Evolutionary conservation across 164 flowering plant genomes (phyloP), one percentile per base, ranked within the genome.

Genomic region (Nymphaea thermarum): DNA sequence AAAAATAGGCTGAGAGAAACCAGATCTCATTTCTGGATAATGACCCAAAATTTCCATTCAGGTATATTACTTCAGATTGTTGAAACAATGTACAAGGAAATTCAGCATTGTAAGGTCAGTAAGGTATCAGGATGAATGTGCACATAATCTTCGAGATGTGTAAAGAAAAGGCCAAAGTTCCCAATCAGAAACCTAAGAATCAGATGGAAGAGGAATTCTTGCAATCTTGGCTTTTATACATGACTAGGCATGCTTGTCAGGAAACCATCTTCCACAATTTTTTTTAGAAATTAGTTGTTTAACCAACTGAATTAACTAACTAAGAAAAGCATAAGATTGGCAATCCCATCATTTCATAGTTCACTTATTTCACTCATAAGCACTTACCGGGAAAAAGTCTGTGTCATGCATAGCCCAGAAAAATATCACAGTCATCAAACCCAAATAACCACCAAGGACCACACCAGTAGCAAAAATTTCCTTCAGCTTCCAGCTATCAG

Each of bases 401-500:
- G 96, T 91, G 0, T 88, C 85, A n/a, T 79, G 70, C 83, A 88
- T 80, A 5, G 68, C 70, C 96, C 96, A 94, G 78, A 94, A 94
- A 84, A 94, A 94, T 44, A 91, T 61, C 15, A 94, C 96, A 11
- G 97, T 90, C 96, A 91, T 86, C 80, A 94, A 63, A 43, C 92
- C 99, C 67, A 88, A 71, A 82, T 94, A 94, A 64, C 91, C 79
- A 60, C 99, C 99, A 70, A 94, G 95, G 47, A 86, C 93, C 12
- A 91, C 64, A 2, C 99, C 99, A 64, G 99, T 94, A 12, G 95
- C 93, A 59, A 94, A 94, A 41, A 94, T 94, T 70, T 94, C 99
- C 65, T 83, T 89, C 62, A 94, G 75, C 70, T 91, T 94, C 99
- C 99, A 94, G 78, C 97, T 91, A 70, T 94, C 99, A 6, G 99